Conservation (phyloP, 352 stramenopile genomes). For the Globisporangium abappressorium region DNA sequence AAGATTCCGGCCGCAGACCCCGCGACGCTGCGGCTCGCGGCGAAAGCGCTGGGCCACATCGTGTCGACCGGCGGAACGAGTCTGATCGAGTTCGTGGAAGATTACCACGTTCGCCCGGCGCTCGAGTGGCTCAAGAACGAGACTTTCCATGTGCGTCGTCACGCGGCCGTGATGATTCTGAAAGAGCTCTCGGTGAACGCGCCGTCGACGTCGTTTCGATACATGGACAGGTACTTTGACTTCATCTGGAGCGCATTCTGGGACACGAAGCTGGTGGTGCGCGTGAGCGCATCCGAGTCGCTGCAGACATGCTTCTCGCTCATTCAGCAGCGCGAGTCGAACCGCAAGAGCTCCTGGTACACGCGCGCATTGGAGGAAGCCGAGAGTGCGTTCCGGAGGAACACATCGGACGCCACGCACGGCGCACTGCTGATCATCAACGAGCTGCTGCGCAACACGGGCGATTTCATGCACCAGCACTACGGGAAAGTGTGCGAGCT, state of each 20-base stretch:
- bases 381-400: conserved; percentile 64
- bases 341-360: conserved; percentile 83
- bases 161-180: conserved; percentile 85
- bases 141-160: conserved; percentile 83
- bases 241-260: conserved; percentile 89
- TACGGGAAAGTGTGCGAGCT: conserved; percentile 70
- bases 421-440: conserved; percentile 83
- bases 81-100: conserved; percentile 87
- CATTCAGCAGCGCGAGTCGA: conserved; percentile 87
- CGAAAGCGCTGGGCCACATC: conserved; percentile 85
- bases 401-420: conserved; percentile 78
- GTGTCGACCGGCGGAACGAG: conserved; percentile 83
- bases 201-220: conserved; percentile 79
- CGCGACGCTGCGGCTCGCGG: conserved; percentile 65
- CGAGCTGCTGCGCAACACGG: conserved; percentile 82
- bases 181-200: conserved; percentile 86
- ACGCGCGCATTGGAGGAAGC: conserved; percentile 75
- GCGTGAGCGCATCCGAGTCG: conserved; percentile 79
- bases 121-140: conserved; percentile 89
- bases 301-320: conserved; percentile 84
- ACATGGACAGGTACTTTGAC: conserved; percentile 90
- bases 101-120: conserved; percentile 86
- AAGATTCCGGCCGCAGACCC: conserved; percentile 78
- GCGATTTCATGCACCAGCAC: conserved; percentile 87
- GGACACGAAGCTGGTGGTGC: conserved; percentile 74